Percentiles rank a stretch among this genome's conserved stretches.
Evolutionary conservation across 768 basidiomycete genomes (phyloP).

Genomic region (Naganishia randhawae): DNA sequence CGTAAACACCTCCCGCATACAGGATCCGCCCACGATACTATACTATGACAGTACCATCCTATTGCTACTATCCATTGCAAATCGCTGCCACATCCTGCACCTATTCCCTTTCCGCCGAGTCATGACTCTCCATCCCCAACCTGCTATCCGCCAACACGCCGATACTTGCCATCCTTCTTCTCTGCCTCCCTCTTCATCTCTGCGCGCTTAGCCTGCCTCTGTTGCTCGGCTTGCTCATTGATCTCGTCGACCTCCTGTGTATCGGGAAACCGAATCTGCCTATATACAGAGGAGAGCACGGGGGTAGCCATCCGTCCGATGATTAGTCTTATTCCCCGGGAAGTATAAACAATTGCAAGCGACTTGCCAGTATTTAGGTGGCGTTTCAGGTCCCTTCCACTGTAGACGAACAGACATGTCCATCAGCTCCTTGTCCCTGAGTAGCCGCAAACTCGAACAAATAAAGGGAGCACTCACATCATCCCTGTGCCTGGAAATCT

Average conservation of each 20-base stretch:
- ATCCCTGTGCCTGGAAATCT: conserved; percentile 20
- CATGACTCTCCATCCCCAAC: background rate
- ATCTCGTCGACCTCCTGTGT: conserved; percentile 6
- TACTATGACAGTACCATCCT: too few relatives aligned
- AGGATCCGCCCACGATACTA: background rate
- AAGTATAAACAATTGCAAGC: background rate
- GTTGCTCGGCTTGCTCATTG: conserved; percentile 4
- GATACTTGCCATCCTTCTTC: conserved; percentile 23
- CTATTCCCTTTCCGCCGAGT: background rate
- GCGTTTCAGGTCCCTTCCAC: conserved; percentile 12
- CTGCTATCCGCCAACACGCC: conserved; percentile 7
- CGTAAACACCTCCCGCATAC: background rate
- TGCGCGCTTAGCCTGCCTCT: conserved; percentile 1
- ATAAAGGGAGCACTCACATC: conserved; percentile 13
- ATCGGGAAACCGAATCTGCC: conserved; percentile 13
- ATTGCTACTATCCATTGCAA: too few relatives aligned
- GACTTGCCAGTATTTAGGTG: conserved; percentile 14
- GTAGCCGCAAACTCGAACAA: too few relatives aligned
- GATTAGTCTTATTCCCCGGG: background rate
- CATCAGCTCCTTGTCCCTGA: background rate
- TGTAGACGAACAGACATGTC: background rate
- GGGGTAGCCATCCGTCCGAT: background rate
- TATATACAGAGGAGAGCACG: background rate
- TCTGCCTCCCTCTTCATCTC: conserved; percentile 16
- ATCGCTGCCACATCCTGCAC: too few relatives aligned